Evolutionary conservation across 2,329 filamentous ascomycete genomes (phyloP), one percentile per base, ranked within the genome.

Genomic region (Paraphaeosphaeria sporulosa): DNA sequence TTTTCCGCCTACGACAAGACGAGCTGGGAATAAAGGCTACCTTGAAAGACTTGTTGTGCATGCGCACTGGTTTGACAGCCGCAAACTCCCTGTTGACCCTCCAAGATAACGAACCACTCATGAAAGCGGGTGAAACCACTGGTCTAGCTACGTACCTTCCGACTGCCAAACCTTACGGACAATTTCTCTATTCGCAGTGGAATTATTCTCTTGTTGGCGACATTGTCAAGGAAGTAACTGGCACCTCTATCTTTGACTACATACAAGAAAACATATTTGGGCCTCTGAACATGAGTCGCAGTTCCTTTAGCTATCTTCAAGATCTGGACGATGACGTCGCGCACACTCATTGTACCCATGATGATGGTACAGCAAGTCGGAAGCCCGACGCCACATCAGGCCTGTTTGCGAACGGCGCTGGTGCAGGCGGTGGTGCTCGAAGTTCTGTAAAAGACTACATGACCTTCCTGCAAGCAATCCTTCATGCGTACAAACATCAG

Each of bases 151-250:
- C 38, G 12, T 52, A 36, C 17, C 9, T 61, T 10, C n/a, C 30
- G 13, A 10, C 52, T n/a, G 59, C 52, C 15, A 60, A 48, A 30
- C 58, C 57, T 50, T 63, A 49, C 38, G 58, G 36, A 23, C 57
- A 55, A 12, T 68, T 65, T 38, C 50, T 66, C 5, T 65, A 68
- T 50, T 66, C 64, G 12, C 49, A 55, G 42, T 68, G 64, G 66
- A 61, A 62, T 46, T 68, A 64, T 46, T n/a, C 23, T 5, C 53
- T 68, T 7, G n/a, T 56, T 2, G 36, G 9, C 1, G 30, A 56
- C 17, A 25, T 57, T 25, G 46, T 63, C 1, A 48, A 58, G 17
- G 19, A 49, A 43, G 50, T 63, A 17, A 60, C 57, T 4, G 55
- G 56, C 25, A 13, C 25, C 3, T 32, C 49, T 10, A 19, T 61